These are phyloP conservation scores for Drechslerella coelobrocha DNA, from an alignment of 2,329 filamentous ascomycete genomes.

Conservation along the genomic window DNA sequence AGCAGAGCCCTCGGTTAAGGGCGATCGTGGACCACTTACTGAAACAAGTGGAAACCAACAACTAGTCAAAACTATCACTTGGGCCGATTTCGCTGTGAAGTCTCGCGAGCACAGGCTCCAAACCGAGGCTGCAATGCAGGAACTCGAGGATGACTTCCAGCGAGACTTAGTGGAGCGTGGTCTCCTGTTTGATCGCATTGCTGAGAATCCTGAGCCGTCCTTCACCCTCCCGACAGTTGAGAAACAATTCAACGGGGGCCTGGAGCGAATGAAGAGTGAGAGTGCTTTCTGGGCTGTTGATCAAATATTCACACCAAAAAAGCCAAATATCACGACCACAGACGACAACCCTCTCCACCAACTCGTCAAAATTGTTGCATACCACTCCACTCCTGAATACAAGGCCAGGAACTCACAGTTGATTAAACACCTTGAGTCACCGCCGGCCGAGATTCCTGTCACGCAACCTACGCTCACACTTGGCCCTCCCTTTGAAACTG, in stretches of 20 bases:
- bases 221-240: not conserved
- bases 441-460: not conserved
- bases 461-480: not conserved
- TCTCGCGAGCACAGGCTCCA: constrained; percentile 16
- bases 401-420: not conserved
- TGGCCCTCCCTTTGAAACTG: not conserved
- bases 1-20: too few species aligned
- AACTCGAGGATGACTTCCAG: constrained; percentile 30
- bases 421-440: constrained; percentile 3
- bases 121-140: constrained; percentile 22
- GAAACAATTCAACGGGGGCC: constrained; percentile 3
- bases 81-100: constrained; percentile 17
- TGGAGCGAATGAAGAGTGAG: constrained; percentile 27
- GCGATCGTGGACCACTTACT: not conserved
- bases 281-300: constrained; percentile 13
- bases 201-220: not conserved
- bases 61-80: not conserved
- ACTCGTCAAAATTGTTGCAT: constrained; percentile 13
- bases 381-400: constrained; percentile 23
- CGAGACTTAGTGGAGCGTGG: constrained; percentile 17
- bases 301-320: not conserved
- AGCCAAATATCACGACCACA: not conserved
- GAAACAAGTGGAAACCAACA: not conserved
- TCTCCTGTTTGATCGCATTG: constrained; percentile 12
- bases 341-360: constrained; percentile 5